These are phyloP conservation scores for Westerdykella sp. DNA, from an alignment of 2,329 filamentous ascomycete species.

Conservation along the genomic window DNA sequence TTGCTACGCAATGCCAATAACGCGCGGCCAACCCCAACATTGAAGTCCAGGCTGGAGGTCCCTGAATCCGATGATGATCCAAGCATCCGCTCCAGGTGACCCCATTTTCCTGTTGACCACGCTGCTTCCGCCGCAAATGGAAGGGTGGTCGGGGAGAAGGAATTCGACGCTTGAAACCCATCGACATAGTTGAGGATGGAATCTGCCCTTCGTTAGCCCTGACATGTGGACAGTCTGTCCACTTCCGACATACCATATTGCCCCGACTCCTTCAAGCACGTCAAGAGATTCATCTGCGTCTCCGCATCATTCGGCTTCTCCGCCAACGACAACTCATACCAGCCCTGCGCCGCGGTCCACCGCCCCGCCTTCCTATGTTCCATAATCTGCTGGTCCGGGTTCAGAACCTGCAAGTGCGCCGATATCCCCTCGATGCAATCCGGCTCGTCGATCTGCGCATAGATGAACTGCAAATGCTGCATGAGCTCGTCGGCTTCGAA, in stretches of 20 bases:
- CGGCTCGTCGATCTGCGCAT: conserved; percentile 94
- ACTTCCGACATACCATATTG: conserved; percentile 65
- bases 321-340: conserved; percentile 88
- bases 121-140: conserved; percentile 86
- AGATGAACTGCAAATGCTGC: conserved; percentile 81
- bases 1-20: conserved; percentile 55
- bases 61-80: conserved; percentile 43
- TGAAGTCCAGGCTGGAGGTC: conserved; percentile 60
- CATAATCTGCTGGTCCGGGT: conserved; percentile 86
- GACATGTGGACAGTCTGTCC: neutral
- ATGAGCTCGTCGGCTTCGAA: conserved; percentile 59
- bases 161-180: conserved; percentile 52
- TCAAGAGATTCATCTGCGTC: conserved; percentile 74
- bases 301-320: conserved; percentile 71
- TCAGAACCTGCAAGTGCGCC: conserved; percentile 75
- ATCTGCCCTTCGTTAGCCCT: conserved; percentile 48
- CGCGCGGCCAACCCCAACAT: conserved; percentile 68
- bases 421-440: conserved; percentile 95
- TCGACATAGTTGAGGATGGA: conserved; percentile 82
- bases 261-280: conserved; percentile 88
- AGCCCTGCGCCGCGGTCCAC: conserved; percentile 92
- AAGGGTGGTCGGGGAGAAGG: conserved; percentile 49
- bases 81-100: conserved; percentile 61
- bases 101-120: conserved; percentile 83
- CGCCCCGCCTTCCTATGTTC: conserved; percentile 88